These are phyloP conservation scores for Russula earlei DNA, from an alignment of 768 basidiomycete genomes.

Conservation along the genomic window DNA sequence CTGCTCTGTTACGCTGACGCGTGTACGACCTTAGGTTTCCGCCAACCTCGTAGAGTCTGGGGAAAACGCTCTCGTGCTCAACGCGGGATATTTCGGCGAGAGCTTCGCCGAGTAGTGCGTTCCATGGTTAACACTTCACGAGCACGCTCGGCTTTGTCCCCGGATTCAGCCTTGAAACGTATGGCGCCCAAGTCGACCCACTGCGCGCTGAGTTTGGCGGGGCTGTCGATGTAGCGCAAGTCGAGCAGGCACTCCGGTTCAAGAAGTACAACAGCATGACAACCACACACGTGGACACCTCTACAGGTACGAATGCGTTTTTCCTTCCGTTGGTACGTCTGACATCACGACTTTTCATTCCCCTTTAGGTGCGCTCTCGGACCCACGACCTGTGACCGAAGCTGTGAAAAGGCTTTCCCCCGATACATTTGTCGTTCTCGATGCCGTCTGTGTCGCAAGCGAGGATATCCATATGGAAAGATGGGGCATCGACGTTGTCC, in stretches of 20 bases:
- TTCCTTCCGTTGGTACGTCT: too few relatives aligned
- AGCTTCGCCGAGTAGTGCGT: conserved; percentile 84
- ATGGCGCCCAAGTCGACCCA: conserved; percentile 82
- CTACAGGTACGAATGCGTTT: too few relatives aligned
- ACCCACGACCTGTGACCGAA: conserved; percentile 66
- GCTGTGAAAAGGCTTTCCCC: conserved; percentile 72
- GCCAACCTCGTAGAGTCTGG: too few relatives aligned
- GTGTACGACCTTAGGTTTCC: too few relatives aligned
- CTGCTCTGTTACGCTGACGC: not conserved
- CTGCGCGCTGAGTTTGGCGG: conserved; percentile 74
- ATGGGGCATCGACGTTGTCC: conserved; percentile 86
- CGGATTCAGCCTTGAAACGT: conserved; percentile 62
- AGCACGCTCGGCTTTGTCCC: not conserved
- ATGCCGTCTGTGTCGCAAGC: conserved; percentile 94
- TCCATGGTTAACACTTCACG: not conserved
- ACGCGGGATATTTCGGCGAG: conserved; percentile 92
- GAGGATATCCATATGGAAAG: conserved; percentile 93
- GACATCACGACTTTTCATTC: too few relatives aligned
- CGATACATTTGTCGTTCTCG: conserved; percentile 76
- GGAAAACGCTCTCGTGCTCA: too few relatives aligned
- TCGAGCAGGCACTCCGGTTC: too few relatives aligned
- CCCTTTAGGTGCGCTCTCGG: too few relatives aligned
- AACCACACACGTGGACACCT: too few relatives aligned
- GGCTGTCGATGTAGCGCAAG: too few relatives aligned
- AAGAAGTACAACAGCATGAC: too few relatives aligned